Conservation (phyloP, 139 green algal species). For the Yamagishiella unicocca region DNA sequence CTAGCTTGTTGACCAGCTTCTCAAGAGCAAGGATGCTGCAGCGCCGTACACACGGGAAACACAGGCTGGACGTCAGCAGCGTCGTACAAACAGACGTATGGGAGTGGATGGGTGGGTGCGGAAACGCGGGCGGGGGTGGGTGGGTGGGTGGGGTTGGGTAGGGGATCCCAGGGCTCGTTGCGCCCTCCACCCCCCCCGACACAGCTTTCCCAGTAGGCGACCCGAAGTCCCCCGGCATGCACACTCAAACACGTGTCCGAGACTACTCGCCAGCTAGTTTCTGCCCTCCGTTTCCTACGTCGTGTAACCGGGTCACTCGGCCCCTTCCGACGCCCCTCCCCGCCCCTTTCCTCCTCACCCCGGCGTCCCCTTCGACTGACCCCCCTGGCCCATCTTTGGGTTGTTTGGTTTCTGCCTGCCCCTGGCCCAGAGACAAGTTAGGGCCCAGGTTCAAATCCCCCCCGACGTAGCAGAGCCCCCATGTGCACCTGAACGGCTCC, state of each 20-base stretch:
- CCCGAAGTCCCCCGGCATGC: neutral
- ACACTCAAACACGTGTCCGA: too few species aligned
- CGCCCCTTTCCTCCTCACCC: neutral
- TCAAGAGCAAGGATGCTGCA: slow-evolving; percentile 42
- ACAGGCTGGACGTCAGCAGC: neutral
- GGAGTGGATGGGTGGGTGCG: neutral
- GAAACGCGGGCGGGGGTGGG: neutral
- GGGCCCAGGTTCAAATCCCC: too few species aligned
- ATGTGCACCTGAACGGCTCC: slow-evolving; percentile 11
- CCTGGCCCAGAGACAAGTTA: neutral
- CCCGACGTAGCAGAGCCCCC: too few species aligned
- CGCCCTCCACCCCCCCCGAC: neutral
- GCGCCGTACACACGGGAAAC: too few species aligned
- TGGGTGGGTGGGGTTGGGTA: neutral
- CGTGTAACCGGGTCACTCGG: too few species aligned
- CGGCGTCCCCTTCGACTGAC: neutral
- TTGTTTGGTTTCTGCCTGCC: neutral
- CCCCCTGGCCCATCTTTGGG: neutral
- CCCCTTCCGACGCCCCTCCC: too few species aligned
- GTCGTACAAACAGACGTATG: too few species aligned
- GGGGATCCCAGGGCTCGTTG: neutral
- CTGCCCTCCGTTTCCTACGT: too few species aligned
- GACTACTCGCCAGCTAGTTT: too few species aligned
- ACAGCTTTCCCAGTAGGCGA: neutral
- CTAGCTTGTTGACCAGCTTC: slow-evolving; percentile 48